Conservation (phyloP, 371 early-diverging fungal genomes). For the Apophysomyces trapeziformis region DNA sequence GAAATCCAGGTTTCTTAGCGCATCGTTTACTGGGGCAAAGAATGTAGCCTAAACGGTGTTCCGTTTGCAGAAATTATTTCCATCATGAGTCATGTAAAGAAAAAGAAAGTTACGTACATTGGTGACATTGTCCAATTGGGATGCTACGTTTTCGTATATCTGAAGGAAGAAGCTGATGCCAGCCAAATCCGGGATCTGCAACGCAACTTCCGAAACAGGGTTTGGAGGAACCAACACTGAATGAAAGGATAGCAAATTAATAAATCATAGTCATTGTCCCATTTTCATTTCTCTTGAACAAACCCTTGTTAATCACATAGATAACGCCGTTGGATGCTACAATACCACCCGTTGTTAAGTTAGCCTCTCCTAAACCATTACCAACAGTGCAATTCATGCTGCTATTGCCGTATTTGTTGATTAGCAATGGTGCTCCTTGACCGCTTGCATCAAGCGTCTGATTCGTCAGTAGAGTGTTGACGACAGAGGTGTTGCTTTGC, state of each 20-base stretch:
- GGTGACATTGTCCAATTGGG: constrained; percentile 21
- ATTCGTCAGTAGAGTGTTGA: constrained; percentile 35
- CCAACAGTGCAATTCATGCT: constrained; percentile 24
- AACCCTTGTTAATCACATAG: constrained; percentile 45
- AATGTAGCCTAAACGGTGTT: constrained; percentile 33
- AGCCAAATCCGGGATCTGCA: constrained; percentile 17
- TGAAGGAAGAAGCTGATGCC: constrained; percentile 17
- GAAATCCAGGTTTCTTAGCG: constrained; percentile 17
- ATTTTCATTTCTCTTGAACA: neutral
- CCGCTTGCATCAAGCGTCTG: constrained; percentile 26
- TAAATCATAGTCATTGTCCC: neutral
- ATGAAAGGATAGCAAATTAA: neutral
- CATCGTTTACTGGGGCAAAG: constrained; percentile 39
- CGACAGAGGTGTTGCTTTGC: constrained; percentile 16
- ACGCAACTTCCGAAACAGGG: constrained; percentile 20
- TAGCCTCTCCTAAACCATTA: constrained; percentile 31
- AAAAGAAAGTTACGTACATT: constrained; percentile 29
- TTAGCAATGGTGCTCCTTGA: constrained; percentile 31
- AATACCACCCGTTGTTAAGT: constrained; percentile 31
- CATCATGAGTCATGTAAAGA: neutral
- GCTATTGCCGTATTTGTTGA: constrained; percentile 26
- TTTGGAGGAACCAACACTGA: constrained; percentile 42
- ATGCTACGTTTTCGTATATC: constrained; percentile 14
- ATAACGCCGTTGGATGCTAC: constrained; percentile 44
- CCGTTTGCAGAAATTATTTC: no score